Base-by-base conservation (phyloP, 805 yeast genomes). In the Candida nonsorbophila region DNA sequence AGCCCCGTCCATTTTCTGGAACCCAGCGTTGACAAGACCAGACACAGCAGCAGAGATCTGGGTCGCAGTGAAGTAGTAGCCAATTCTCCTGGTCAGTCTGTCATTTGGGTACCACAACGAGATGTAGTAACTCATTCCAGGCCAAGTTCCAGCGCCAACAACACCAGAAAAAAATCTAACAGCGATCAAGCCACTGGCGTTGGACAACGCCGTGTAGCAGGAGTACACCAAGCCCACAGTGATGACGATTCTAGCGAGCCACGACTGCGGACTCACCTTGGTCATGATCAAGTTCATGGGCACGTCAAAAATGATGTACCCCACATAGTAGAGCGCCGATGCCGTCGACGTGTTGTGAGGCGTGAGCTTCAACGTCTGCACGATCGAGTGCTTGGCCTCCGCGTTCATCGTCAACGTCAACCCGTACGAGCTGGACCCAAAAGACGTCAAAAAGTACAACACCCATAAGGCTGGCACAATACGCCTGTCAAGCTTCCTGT, bases 211-310 rank as follows among this genome's bases (percentile, higher is more conserved):
- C 5, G 78, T 63, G 49, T 81, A 83, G 50, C 94, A 86, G 1
- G 83, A 51, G 46, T 82, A 84, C 1, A 83, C 86, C 24, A 84
- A 43, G 7, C 95, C 95, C 24, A 85, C 84, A 16, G 84, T 66
- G 22, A 82, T 62, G 20, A 83, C 79, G 41, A 82, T 84, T 53
- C 95, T 73, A 6, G 84, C 66, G 38, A 85, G 59, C 95, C 95
- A 85, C 1, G 81, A 71, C 44, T 85, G 92, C 2, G 95, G 94
- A 14, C 87, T 78, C 6, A 84, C 69, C 32, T 67, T 65, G n/a
- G 94, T 84, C 94, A 85, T 84, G 28, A 75, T 58, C 42, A 85
- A 65, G 54, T 85, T 85, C 88, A 84, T 84, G 19, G 95, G 95
- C 20, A 85, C 77, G 53, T 85, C 95, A 48, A 85, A 85, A 23